Conservation (phyloP, 352 stramenopile species). For the Globisporangium spinosum region DNA sequence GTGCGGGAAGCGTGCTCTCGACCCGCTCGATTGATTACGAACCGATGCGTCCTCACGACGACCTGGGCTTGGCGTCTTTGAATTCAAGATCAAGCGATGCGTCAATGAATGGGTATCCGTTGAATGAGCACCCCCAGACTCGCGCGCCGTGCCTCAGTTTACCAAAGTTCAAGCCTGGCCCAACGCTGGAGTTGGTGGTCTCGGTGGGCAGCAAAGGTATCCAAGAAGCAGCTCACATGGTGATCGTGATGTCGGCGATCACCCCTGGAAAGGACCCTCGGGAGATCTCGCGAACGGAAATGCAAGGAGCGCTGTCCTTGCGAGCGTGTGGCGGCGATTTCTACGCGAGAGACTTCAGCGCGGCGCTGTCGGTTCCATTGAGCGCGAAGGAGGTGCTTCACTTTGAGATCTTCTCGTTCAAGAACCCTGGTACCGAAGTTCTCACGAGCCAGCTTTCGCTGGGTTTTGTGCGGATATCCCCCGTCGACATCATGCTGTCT, state of each 20-base stretch:
- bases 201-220: conserved; percentile 69
- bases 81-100: conserved; percentile 26
- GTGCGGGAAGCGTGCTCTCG: conserved; percentile 61
- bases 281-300: conserved; percentile 77
- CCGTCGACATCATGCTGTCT: conserved; percentile 70
- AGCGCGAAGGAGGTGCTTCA: conserved; percentile 64
- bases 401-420: conserved; percentile 73
- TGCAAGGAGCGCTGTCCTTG: conserved; percentile 63
- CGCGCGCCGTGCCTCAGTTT: conserved; percentile 68
- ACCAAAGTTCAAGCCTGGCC: conserved; percentile 49
- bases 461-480: conserved; percentile 70
- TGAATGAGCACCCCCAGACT: conserved; percentile 26
- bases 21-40: conserved; percentile 27
- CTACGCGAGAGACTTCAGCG: conserved; percentile 76
- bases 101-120: conserved; percentile 6
- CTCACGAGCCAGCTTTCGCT: conserved; percentile 63
- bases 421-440: conserved; percentile 50
- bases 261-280: conserved; percentile 38
- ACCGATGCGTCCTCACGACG: conserved; percentile 33
- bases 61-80: conserved; percentile 36
- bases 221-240: conserved; percentile 68
- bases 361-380: conserved; percentile 62
- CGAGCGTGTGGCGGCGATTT: conserved; percentile 70
- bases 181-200: conserved; percentile 67
- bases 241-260: conserved; percentile 66